phyloP scores from a whole-genome alignment of 805 yeast species.

The Barnettozyma salicaria region DNA sequence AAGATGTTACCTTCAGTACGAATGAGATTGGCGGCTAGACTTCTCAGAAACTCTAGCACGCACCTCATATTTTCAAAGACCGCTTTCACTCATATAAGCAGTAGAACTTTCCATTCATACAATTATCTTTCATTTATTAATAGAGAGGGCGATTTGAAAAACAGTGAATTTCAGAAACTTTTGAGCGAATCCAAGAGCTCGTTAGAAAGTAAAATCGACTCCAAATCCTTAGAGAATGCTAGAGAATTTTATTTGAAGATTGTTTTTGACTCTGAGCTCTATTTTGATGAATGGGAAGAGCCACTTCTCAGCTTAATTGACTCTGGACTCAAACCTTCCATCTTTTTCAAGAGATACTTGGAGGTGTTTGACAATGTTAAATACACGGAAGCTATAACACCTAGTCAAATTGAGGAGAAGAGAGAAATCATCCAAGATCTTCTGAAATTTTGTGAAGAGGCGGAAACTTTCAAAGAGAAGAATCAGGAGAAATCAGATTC shows the following conservation, averaged over 20 bases:
- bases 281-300: conserved; percentile 10
- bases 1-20: background rate
- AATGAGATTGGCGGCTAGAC: background rate
- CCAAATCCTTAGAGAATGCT: conserved; percentile 5
- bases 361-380: conserved; percentile 8
- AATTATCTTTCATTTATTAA: conserved; percentile 9
- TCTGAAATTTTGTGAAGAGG: conserved; percentile 9
- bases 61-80: too few relatives aligned
- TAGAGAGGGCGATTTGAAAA: conserved; percentile 18
- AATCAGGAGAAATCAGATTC: conserved; percentile 12
- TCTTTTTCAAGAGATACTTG: conserved; percentile 16
- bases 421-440: conserved; percentile 11
- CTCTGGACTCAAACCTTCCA: conserved; percentile 14
- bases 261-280: conserved; percentile 9
- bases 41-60: background rate
- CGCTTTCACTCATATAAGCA: background rate
- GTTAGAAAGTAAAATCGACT: conserved; percentile 7
- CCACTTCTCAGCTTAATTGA: conserved; percentile 13
- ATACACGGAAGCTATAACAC: conserved; percentile 1
- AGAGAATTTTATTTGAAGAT: conserved; percentile 17
- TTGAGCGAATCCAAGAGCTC: conserved; percentile 15
- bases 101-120: conserved; percentile 5
- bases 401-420: conserved; percentile 7
- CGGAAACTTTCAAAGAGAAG: conserved; percentile 12
- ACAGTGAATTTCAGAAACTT: conserved; percentile 15